Conservation (phyloP, 2,329 filamentous ascomycete genomes). For the Aspergillus fijiensis region DNA sequence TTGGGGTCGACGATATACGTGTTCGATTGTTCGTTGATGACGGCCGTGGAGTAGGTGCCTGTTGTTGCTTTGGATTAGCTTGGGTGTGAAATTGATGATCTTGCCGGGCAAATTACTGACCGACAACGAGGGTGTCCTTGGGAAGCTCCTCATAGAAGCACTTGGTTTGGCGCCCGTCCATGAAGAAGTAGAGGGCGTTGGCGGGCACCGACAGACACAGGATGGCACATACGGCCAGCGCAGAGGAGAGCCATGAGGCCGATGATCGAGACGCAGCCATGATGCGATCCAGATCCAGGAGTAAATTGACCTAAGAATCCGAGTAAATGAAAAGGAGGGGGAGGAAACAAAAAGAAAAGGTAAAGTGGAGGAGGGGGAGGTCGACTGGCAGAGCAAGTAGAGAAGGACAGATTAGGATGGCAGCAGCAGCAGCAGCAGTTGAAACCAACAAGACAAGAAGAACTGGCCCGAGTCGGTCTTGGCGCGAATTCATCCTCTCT, state of each 20-base stretch:
- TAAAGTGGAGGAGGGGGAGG: background rate
- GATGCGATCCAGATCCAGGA: constrained; percentile 3
- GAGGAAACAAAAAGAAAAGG: constrained; percentile 1
- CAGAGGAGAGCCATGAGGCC: constrained; percentile 41
- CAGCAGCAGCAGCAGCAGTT: background rate
- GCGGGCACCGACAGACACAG: constrained; percentile 61
- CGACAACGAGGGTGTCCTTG: constrained; percentile 94
- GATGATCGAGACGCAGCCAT: constrained; percentile 40
- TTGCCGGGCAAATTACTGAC: constrained; percentile 45
- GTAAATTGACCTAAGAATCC: background rate
- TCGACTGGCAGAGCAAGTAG: background rate
- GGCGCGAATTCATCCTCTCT: constrained; percentile 22
- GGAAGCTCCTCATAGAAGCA: constrained; percentile 99
- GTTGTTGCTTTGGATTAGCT: constrained; percentile 4
- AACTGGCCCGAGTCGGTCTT: constrained; percentile 31
- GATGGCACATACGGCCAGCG: constrained; percentile 64
- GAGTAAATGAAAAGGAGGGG: background rate
- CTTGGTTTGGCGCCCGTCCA: constrained; percentile 80
- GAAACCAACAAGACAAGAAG: constrained; percentile 9
- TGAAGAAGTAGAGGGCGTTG: constrained; percentile 91
- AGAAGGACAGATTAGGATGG: constrained; percentile 1
- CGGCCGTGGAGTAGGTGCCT: constrained; percentile 83
- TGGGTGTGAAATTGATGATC: background rate
- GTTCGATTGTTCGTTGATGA: constrained; percentile 70
- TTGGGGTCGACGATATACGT: constrained; percentile 71